Percentiles rank a stretch among this genome's conserved stretches.
Evolutionary conservation across 768 basidiomycete genomes (phyloP).

Genomic region (Suillus subluteus): DNA sequence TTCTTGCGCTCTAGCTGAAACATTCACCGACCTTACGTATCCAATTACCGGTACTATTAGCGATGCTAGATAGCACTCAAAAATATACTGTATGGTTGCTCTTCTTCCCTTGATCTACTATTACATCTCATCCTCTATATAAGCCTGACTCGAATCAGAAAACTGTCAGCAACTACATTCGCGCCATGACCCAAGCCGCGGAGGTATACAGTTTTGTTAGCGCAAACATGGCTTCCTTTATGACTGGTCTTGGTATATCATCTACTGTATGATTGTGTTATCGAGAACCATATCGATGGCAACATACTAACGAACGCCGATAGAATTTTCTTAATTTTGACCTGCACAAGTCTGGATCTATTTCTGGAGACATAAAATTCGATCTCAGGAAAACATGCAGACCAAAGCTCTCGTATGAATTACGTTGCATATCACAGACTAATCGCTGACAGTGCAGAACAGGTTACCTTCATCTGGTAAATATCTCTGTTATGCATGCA

Average conservation of each 20-base stretch:
- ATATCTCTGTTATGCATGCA: neutral
- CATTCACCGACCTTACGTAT: neutral
- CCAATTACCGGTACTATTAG: neutral
- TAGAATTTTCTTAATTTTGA: slow-evolving; percentile 5
- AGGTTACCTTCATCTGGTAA: slow-evolving; percentile 6
- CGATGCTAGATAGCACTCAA: neutral
- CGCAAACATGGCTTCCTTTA: neutral
- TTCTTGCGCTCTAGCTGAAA: neutral
- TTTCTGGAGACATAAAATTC: neutral
- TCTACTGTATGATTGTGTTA: neutral
- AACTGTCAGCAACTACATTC: neutral
- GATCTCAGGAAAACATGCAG: neutral
- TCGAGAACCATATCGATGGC: neutral
- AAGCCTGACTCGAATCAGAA: neutral
- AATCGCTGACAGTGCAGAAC: neutral
- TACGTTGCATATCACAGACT: no score
- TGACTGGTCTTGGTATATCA: slow-evolving; percentile 7
- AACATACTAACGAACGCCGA: neutral
- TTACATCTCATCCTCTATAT: neutral
- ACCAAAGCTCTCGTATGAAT: neutral
- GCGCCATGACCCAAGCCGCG: neutral
- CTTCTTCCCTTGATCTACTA: neutral
- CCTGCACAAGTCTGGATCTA: slow-evolving; percentile 5
- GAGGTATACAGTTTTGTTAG: neutral
- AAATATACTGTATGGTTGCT: no score